Percentiles rank a stretch among this genome's conserved stretches.
These are phyloP conservation scores for Camellia lanceoleosa DNA, from an alignment of 148 eudicot genomes.

Conservation along the genomic window DNA sequence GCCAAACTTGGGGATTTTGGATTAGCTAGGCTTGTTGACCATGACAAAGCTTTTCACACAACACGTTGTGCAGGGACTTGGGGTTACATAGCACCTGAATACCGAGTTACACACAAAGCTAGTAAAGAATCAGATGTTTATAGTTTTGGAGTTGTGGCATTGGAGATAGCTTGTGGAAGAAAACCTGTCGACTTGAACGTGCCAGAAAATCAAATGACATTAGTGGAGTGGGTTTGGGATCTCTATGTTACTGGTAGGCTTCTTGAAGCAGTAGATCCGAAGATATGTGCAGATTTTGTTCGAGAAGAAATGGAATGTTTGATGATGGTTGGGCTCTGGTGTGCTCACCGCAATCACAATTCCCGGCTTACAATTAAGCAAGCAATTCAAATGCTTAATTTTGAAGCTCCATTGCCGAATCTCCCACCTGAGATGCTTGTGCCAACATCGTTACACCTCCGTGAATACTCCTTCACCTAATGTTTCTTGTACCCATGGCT, in stretches of 20 bases:
- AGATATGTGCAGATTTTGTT: not conserved
- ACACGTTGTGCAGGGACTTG: conserved; percentile 19
- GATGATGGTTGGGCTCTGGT: conserved; percentile 17
- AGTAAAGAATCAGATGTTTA: conserved; percentile 26
- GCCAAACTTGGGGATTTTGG: conserved; percentile 30
- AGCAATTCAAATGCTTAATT: conserved; percentile 3
- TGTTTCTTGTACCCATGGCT: not conserved
- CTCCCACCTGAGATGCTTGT: conserved; percentile 23
- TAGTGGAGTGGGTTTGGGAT: conserved; percentile 27
- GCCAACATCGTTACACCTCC: conserved; percentile 3
- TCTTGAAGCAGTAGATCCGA: conserved; percentile 14
- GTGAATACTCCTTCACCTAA: not conserved
- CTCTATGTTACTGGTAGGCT: conserved; percentile 20
- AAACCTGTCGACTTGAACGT: conserved; percentile 6
- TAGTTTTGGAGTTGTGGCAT: conserved; percentile 23
- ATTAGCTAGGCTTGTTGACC: conserved; percentile 25
- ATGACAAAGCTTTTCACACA: conserved; percentile 21
- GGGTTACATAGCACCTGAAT: conserved; percentile 30
- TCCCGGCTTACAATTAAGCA: conserved; percentile 21
- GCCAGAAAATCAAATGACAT: not conserved
- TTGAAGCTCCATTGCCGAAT: conserved; percentile 19
- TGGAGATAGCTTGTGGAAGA: conserved; percentile 23
- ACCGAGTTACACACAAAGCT: conserved; percentile 15
- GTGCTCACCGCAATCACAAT: conserved; percentile 8
- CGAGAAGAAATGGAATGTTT: conserved; percentile 13